A percentile compares a stretch with the other conserved stretches of the same genome.
These are phyloP conservation scores for Prunus davidiana DNA, from an alignment of 306 rosid genomes.

Conservation along the genomic window DNA sequence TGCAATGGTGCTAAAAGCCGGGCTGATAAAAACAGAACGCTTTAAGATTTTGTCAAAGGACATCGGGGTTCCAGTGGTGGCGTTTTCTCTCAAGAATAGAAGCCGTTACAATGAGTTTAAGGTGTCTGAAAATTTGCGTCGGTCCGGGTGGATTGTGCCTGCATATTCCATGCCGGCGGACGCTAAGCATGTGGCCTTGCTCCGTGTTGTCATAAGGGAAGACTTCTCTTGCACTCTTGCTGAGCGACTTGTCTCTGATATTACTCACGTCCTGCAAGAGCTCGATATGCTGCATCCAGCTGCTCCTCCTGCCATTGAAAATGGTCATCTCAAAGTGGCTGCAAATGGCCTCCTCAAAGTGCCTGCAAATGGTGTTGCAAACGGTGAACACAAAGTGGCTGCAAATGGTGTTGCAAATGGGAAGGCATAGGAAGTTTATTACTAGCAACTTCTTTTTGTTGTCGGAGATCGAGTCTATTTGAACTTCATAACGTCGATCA, in stretches of 20 bases:
- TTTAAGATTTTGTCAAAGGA: constrained; percentile 34
- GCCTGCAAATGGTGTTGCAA: background rate
- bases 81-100: constrained; percentile 30
- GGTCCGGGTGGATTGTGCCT: constrained; percentile 57
- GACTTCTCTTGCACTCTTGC: constrained; percentile 50
- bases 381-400: background rate
- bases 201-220: constrained; percentile 51
- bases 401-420: background rate
- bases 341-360: background rate
- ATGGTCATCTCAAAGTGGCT: background rate
- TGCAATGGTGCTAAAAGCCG: constrained; percentile 26
- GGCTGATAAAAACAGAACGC: constrained; percentile 22
- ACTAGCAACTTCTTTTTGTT: background rate
- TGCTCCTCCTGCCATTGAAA: background rate
- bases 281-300: constrained; percentile 27
- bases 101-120: constrained; percentile 36
- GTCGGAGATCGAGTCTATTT: background rate
- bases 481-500: background rate
- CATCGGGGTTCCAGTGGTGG: constrained; percentile 35
- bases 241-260: constrained; percentile 44
- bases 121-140: constrained; percentile 49
- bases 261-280: constrained; percentile 37
- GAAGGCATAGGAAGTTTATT: background rate
- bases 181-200: constrained; percentile 48
- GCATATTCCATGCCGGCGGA: constrained; percentile 63